Evolutionary conservation across 1,284 basidiomycete genomes (phyloP), one percentile per base, ranked within the genome.

Genomic region (Violaceomyces palustris): DNA sequence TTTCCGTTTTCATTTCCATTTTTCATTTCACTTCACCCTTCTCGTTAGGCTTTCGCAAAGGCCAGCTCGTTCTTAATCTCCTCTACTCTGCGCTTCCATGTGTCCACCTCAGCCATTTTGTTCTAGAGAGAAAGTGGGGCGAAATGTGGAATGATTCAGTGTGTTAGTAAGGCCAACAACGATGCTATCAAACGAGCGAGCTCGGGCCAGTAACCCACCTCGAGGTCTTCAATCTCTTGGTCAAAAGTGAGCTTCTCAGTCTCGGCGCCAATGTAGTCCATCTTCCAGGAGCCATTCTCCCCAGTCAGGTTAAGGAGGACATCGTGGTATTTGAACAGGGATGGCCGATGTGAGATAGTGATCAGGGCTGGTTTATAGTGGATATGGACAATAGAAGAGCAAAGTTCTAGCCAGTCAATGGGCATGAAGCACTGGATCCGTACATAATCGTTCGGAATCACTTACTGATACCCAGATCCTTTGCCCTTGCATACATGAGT

Each of bases 401-500:
- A 39, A 18, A 29, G 12, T 27, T 8, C 22, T 27, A 21, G 14
- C 9, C 9, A 4, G 42, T 5, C 21, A 4, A 42, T 4, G 21
- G 23, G 19, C 29, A 45, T 14, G 6, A 30, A 11, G 15, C 6
- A n/a, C n/a, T n/a, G n/a, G n/a, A n/a, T n/a, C n/a, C n/a, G n/a
- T n/a, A 18, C 31, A 18, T 9, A 33, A 18, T 12, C 19, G 8
- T 9, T 8, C 31, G n/a, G n/a, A n/a, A n/a, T n/a, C 10, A 67
- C 64, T 31, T 24, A 69, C 69, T 94, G 66, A 96, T 92, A 2
- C 86, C 90, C 11, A 90, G 76, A n/a, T 83, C 80, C 75, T 96
- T 96, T 27, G 88, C 87, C 60, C 88, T 84, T 69, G 93, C 86
- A 76, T 96, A 97, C 88, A 98, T 92, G 50, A 85, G 78, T 0